A percentile compares a stretch with the other conserved stretches of the same genome.
Conservation (phyloP, 2,329 filamentous ascomycete genomes). For the Coniella lustricola region DNA sequence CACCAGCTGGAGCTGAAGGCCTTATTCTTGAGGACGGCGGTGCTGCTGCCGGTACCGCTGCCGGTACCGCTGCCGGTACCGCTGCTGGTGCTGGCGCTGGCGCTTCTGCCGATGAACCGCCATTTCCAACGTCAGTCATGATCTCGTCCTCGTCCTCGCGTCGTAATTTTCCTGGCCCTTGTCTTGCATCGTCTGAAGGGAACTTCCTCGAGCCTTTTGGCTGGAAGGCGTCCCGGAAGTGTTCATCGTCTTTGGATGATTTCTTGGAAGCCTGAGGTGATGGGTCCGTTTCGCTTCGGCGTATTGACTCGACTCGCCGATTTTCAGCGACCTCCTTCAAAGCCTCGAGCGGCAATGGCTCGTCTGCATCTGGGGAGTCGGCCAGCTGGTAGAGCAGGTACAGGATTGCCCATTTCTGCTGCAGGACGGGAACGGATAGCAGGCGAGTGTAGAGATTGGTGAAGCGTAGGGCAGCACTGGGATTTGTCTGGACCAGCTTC, state of each 20-base stretch:
- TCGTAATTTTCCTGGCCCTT: constrained; percentile 30
- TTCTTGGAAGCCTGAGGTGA: constrained; percentile 31
- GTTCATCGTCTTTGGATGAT: constrained; percentile 36
- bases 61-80: too few species aligned
- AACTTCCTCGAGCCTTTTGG: constrained; percentile 42
- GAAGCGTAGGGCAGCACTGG: constrained; percentile 73
- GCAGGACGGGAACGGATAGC: constrained; percentile 82
- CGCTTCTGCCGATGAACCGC: constrained; percentile 19
- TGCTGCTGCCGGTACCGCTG: too few species aligned
- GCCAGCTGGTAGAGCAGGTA: constrained; percentile 82
- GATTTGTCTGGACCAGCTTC: constrained; percentile 72
- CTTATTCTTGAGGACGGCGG: constrained; percentile 31
- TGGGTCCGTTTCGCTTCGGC: constrained; percentile 7
- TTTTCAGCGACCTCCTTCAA: constrained; percentile 30
- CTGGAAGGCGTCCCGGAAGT: constrained; percentile 47
- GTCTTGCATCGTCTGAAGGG: constrained; percentile 33
- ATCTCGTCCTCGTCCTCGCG: constrained; percentile 21
- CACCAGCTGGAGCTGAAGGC: constrained; percentile 50
- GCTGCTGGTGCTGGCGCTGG: too few species aligned
- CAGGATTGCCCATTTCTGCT: constrained; percentile 94
- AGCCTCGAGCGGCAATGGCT: constrained; percentile 41
- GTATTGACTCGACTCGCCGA: constrained; percentile 12
- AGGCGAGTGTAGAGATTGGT: constrained; percentile 86
- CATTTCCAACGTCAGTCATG: constrained; percentile 36
- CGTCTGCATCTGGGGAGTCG: constrained; percentile 54